Base-by-base conservation (phyloP, 225 moss, liverwort and hornwort genomes). In the Anthoceros angustus region DNA sequence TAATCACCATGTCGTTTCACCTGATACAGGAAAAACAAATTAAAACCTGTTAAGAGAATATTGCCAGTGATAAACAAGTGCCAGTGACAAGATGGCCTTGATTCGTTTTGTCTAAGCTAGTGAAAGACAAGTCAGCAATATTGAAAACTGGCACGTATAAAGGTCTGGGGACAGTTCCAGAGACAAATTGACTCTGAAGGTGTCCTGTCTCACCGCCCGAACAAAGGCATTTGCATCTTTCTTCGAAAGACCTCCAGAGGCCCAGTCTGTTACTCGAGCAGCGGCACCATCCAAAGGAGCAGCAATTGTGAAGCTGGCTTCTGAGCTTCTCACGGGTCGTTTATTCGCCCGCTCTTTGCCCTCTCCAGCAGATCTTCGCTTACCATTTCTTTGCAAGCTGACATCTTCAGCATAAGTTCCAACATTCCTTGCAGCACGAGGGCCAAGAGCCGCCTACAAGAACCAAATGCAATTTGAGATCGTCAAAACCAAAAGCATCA, bases 1-100 rank as follows among this genome's bases (percentile, higher is more conserved):
- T 70, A 71, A 71, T 98, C 98, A 69, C 98, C 98, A 72, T 87
- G 89, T 67, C 83, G 88, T 65, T 98, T 98, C 40, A 98, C 89
- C 98, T 98, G 78, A 2, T 18, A 55, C 69, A 74, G 23, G 15
- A 63, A 23, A 3, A 23, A 46, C 8, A n/a, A 68, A 8, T 9
- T 14, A 5, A 4, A 48, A 64, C 16, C 23, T 25, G 25, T 63
- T 8, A 26, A 16, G n/a, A n/a, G n/a, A n/a, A n/a, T n/a, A n/a
- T n/a, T n/a, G n/a, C n/a, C n/a, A n/a, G n/a, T 32, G 1, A 32
- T 32, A 32, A 32, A 1, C 32, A 1, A 32, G n/a, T 32, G 32
- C 32, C 2, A 32, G 32, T 32, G 4, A 32, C 1, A 32, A 1
- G 32, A 32, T 32, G 32, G 32, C 32, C 4, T 32, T 32, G 2